Conservation (phyloP, 129 eudicot species). For the Smallanthus sonchifolius region DNA sequence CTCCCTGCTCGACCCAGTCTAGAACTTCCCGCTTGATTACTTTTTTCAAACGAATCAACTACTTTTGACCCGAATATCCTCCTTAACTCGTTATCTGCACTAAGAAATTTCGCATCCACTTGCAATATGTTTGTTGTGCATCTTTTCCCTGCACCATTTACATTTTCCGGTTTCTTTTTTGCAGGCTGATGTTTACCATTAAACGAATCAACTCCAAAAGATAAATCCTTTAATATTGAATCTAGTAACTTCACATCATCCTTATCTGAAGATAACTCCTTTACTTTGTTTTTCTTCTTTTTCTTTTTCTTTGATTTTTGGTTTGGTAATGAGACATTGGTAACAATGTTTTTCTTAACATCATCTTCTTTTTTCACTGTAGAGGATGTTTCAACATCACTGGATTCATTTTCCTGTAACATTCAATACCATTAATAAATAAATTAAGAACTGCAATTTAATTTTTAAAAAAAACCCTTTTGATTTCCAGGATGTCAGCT, state of each 20-base stretch:
- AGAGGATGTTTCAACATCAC: conserved; percentile 26
- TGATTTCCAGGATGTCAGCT: too few species aligned
- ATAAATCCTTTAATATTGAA: conserved; percentile 36
- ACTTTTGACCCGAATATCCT: conserved; percentile 94
- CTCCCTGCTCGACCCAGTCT: conserved; percentile 64
- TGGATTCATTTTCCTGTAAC: conserved; percentile 42
- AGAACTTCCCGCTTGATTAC: conserved; percentile 62
- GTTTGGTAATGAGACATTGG: conserved; percentile 27
- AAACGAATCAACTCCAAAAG: conserved; percentile 49
- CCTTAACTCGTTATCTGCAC: conserved; percentile 84
- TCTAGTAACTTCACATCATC: conserved; percentile 20
- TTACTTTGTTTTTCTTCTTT: conserved; percentile 45
- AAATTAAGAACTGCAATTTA: not conserved
- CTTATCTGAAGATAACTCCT: conserved; percentile 27
- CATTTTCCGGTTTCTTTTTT: conserved; percentile 26
- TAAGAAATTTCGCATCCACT: conserved; percentile 76
- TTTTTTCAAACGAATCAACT: conserved; percentile 66
- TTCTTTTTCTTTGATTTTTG: conserved; percentile 81
- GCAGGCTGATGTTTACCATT: conserved; percentile 17
- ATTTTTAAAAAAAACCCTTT: not conserved
- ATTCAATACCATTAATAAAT: not conserved
- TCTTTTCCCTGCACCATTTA: conserved; percentile 29
- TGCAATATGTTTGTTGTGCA: conserved; percentile 48
- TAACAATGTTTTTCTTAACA: conserved; percentile 19
- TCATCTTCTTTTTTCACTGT: conserved; percentile 20